phyloP scores from a whole-genome alignment of 805 yeast species.

The Starmerella geochares region DNA sequence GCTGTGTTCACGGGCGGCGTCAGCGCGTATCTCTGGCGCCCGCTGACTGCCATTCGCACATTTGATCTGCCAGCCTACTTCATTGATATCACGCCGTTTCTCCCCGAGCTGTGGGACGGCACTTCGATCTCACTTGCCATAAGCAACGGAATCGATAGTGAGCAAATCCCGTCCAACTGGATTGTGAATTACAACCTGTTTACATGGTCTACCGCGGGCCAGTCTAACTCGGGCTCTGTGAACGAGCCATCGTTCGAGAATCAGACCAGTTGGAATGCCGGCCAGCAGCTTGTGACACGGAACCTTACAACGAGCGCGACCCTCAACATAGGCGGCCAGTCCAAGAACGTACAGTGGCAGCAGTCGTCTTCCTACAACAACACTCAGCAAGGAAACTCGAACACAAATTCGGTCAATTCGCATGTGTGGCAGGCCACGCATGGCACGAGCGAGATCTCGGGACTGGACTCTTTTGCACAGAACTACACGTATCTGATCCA shows the following conservation, averaged over 20 bases:
- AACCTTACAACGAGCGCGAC: constrained; percentile 16
- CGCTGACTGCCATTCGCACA: constrained; percentile 63
- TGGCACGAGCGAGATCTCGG: constrained; percentile 18
- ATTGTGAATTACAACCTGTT: constrained; percentile 29
- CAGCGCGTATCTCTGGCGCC: constrained; percentile 71
- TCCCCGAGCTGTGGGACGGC: constrained; percentile 62
- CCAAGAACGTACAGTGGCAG: constrained; percentile 18
- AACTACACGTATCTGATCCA: constrained; percentile 19
- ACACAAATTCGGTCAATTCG: neutral
- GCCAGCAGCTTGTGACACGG: constrained; percentile 5
- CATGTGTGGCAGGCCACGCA: constrained; percentile 17
- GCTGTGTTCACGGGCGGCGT: constrained; percentile 72
- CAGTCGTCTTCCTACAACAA: constrained; percentile 20
- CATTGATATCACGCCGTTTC: constrained; percentile 56
- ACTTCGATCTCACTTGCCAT: constrained; percentile 45
- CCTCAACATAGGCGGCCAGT: constrained; percentile 20
- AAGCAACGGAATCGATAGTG: constrained; percentile 28
- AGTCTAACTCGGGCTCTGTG: constrained; percentile 18
- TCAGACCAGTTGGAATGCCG: constrained; percentile 1
- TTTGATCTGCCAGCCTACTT: constrained; percentile 64
- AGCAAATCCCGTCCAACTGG: constrained; percentile 28
- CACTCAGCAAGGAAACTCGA: constrained; percentile 3
- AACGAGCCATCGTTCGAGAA: constrained; percentile 6
- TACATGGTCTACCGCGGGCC: constrained; percentile 27
- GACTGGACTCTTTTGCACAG: constrained; percentile 8